These are phyloP conservation scores for Wickerhamomyces strasburgensis DNA, from an alignment of 805 yeast genomes.

Conservation along the genomic window DNA sequence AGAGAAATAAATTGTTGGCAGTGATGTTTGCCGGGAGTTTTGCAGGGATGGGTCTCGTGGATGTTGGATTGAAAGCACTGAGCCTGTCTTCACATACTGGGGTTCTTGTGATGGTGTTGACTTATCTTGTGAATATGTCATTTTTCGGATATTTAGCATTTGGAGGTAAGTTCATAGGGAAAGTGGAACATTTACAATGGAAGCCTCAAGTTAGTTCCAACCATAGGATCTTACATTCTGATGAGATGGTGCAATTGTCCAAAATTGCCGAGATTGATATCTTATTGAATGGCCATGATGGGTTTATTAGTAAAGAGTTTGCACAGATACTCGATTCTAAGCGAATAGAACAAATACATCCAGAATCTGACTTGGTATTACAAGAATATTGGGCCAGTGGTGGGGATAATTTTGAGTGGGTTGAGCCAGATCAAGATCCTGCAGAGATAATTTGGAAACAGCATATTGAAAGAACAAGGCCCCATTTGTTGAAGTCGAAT, in stretches of 20 bases:
- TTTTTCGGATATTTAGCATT: constrained; percentile 43
- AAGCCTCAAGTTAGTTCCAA: constrained; percentile 58
- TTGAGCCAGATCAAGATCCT: constrained; percentile 87
- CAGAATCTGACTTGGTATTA: constrained; percentile 60
- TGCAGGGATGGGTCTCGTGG: constrained; percentile 40
- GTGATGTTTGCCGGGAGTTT: constrained; percentile 27
- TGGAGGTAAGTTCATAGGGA: constrained; percentile 44
- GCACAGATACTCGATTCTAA: constrained; percentile 6
- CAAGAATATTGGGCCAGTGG: constrained; percentile 86
- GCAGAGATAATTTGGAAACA: constrained; percentile 45
- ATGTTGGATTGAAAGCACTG: constrained; percentile 36
- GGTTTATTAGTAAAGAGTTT: constrained; percentile 15
- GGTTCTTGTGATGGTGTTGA: constrained; percentile 40
- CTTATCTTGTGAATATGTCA: constrained; percentile 45
- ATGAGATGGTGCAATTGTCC: constrained; percentile 63
- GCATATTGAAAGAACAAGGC: constrained; percentile 10
- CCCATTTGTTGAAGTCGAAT: constrained; percentile 11
- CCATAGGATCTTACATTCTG: constrained; percentile 60
- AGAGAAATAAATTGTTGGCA: constrained; percentile 31
- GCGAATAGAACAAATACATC: constrained; percentile 29
- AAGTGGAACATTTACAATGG: constrained; percentile 57
- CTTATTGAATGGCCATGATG: constrained; percentile 17
- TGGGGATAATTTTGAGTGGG: constrained; percentile 86
- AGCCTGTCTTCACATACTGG: constrained; percentile 24
- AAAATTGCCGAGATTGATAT: constrained; percentile 59